Conservation (phyloP, 1,284 basidiomycete genomes). For the Stereum hirsutum region DNA sequence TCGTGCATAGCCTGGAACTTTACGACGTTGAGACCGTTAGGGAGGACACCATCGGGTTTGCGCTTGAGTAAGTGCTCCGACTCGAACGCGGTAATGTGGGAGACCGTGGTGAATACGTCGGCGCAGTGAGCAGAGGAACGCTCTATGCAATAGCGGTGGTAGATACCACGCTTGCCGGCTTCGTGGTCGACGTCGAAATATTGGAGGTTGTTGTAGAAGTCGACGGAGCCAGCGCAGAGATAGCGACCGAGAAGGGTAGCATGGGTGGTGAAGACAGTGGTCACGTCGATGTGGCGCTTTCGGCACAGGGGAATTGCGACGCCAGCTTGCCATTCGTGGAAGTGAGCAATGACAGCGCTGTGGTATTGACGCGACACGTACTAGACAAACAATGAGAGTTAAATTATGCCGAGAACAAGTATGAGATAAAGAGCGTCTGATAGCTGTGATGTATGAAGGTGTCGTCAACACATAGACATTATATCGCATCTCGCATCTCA, state of each 20-base stretch:
- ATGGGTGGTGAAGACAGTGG: slow-evolving; percentile 96
- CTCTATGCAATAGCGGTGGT: slow-evolving; percentile 92
- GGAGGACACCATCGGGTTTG: slow-evolving; percentile 96
- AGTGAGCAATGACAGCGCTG: slow-evolving; percentile 90
- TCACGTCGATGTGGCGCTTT: slow-evolving; percentile 95
- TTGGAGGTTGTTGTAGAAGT: slow-evolving; percentile 99
- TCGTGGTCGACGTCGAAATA: slow-evolving; percentile 99
- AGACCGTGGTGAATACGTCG: slow-evolving; percentile 97
- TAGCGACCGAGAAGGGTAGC: slow-evolving; percentile 98
- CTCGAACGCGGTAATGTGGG: slow-evolving; percentile 97
- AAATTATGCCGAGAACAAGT: too few species aligned
- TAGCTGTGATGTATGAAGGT: too few species aligned
- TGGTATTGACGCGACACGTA: slow-evolving; percentile 74
- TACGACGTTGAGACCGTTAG: slow-evolving; percentile 96
- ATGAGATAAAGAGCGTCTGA: too few species aligned
- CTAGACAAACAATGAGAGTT: slow-evolving; percentile 25
- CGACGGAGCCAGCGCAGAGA: slow-evolving; percentile 93
- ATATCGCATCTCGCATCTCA: too few species aligned
- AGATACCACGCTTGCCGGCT: slow-evolving; percentile 96
- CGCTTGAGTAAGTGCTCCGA: slow-evolving; percentile 93
- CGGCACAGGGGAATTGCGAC: slow-evolving; percentile 94
- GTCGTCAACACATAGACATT: too few species aligned
- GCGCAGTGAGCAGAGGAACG: slow-evolving; percentile 90
- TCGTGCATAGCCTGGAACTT: slow-evolving; percentile 95
- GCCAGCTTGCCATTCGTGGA: slow-evolving; percentile 99